These are phyloP conservation scores for Protea cynaroides DNA, from an alignment of 164 flowering plant species.

Conservation along the genomic window DNA sequence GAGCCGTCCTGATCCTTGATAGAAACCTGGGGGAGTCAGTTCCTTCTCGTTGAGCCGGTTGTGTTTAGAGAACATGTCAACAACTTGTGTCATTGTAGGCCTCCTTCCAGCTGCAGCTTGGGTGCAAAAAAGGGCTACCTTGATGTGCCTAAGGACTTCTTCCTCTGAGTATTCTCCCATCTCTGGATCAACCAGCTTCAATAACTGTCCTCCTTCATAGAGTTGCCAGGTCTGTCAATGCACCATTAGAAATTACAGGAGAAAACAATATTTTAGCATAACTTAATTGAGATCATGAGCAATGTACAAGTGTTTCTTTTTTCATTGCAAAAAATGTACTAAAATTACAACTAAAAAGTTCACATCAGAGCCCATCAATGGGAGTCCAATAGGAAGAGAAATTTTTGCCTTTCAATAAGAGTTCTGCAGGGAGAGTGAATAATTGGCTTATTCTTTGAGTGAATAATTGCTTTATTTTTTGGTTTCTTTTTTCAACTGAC, in stretches of 20 bases:
- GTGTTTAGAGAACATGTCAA: constrained; percentile 60
- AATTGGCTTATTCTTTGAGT: too few species aligned
- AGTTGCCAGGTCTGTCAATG: constrained; percentile 66
- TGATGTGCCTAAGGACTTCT: constrained; percentile 51
- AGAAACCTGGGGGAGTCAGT: constrained; percentile 64
- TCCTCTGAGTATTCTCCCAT: constrained; percentile 51
- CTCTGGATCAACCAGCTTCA: constrained; percentile 66
- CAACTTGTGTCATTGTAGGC: constrained; percentile 69
- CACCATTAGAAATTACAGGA: background rate
- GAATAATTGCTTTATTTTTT: too few species aligned
- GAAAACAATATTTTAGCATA: too few species aligned
- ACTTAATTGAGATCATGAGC: too few species aligned
- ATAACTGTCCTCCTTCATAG: constrained; percentile 44
- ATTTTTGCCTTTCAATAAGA: too few species aligned
- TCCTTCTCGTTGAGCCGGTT: constrained; percentile 53
- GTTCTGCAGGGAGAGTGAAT: too few species aligned
- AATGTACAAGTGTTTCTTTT: too few species aligned
- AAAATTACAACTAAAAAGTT: background rate
- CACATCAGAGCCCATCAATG: background rate
- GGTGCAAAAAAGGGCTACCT: constrained; percentile 79
- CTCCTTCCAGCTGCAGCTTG: constrained; percentile 57
- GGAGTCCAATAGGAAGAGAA: background rate
- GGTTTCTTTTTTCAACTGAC: too few species aligned
- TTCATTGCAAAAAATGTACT: background rate
- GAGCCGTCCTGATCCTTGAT: constrained; percentile 19